Base-by-base conservation (phyloP, 1,139 yeast species). In the Yamadazyma kanchanaburiensis region DNA sequence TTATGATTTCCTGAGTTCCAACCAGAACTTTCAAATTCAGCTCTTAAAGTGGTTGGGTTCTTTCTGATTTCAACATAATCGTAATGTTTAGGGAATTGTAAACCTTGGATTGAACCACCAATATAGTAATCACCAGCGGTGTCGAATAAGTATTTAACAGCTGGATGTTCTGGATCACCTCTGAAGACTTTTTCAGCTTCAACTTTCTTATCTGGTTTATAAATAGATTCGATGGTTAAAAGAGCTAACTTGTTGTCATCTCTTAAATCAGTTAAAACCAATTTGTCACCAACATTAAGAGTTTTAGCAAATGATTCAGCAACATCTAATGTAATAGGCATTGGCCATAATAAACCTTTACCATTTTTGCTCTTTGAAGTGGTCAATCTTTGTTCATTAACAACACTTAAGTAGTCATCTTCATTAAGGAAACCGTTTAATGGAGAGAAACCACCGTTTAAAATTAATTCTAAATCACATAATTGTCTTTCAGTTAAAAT, bases 141-240 rank as follows among this genome's bases (percentile, higher is more conserved):
- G 42, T 84, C 79, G 50, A 60, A 54, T 47, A 89, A 70, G 60
- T 86, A 89, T 49, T 69, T 73, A 49, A 84, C 69, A 13, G 97
- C 96, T 12, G 97, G 97, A 60, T 89, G 97, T 56, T 89, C 97
- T 26, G 95, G 91, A 58, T 89, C 97, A 41, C 97, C 97, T 56
- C 97, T 78, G 64, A 88, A 89, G 15, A 88, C 96, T 50, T 80
- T 72, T 44, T 77, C 61, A 34, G 96, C 96, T 65, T 89, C 97
- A 22, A 55, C 55, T 32, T 64, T 50, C 69, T 89, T 89, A 61
- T 89, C 71, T 43, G 96, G 96, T 48, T 70, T 70, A 65, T 83
- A 89, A 27, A 86, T 76, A 39, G 89, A 94, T 34, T 73, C 79
- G 24, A 89, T 70, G 5, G 91, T 80, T 51, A 89, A 62, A 42